These are phyloP conservation scores for Gryganskiella cystojenkinii DNA, from an alignment of 192 early-diverging fungal species.

Conservation along the genomic window DNA sequence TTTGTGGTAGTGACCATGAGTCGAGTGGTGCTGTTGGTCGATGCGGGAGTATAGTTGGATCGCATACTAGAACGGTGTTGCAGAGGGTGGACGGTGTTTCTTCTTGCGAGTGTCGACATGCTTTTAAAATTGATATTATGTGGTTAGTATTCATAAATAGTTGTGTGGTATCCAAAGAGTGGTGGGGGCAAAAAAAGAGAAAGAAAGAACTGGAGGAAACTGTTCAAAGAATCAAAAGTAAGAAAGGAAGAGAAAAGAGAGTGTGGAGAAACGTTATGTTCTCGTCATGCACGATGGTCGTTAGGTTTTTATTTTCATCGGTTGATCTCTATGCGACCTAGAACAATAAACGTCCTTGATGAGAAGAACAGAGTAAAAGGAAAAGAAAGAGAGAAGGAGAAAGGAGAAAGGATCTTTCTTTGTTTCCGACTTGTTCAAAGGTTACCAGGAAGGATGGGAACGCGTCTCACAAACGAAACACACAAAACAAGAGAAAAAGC, in stretches of 20 bases:
- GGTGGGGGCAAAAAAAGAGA: background rate
- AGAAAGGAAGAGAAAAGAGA: no score
- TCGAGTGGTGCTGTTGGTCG: background rate
- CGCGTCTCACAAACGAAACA: no score
- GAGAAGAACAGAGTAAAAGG: background rate
- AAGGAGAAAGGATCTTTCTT: no score
- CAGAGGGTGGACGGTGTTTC: slow-evolving; percentile 31
- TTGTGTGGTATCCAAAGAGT: background rate
- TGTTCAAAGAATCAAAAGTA: no score
- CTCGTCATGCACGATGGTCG: no score
- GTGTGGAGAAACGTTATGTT: no score
- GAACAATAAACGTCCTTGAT: no score
- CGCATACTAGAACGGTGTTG: background rate
- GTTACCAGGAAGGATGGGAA: no score
- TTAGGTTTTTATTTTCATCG: no score
- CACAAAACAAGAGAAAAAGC: no score
- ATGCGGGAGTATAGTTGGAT: background rate
- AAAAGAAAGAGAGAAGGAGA: background rate
- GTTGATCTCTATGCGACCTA: no score
- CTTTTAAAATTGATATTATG: background rate
- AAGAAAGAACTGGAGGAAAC: no score
- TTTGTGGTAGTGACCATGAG: slow-evolving; percentile 3
- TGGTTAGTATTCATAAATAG: background rate
- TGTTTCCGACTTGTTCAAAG: background rate
- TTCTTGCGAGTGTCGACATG: slow-evolving; percentile 7